Base-by-base conservation (phyloP, 2,329 filamentous ascomycete genomes). In the Leptographium procerum region DNA sequence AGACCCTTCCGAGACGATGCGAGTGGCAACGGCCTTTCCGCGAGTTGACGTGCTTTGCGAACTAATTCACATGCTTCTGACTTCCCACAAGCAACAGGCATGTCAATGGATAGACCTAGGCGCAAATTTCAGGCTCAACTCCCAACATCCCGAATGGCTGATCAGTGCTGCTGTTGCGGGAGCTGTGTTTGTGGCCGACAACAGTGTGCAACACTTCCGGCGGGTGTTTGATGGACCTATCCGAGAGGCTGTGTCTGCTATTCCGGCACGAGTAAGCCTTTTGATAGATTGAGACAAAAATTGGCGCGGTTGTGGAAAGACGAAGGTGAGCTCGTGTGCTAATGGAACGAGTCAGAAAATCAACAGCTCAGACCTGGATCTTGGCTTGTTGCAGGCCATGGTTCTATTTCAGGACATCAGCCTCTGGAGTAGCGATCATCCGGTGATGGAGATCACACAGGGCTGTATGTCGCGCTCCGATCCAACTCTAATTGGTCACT, bases 21-120 rank as follows among this genome's bases (percentile, higher is more conserved):
- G 73, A 57, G 78, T 82, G 33, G 80, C 77, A n/a, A 79, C 76
- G 1, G 84, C 83, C 0, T 87, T 87, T 62, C 83, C 83, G 0
- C 83, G 81, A 1, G 75, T 81, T 28, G 78, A 83, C 29, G 67
- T 82, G 2, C 72, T 87, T 61, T 83, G 86, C 63, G 80, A 76
- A 10, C 71, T 86, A 58, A 75, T 84, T 19, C 80, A 85, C 59
- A 77, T 81, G 60, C 86, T 81, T 61, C 69, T 86, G 29, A 78
- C 80, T 1, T 75, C 75, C 1, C 80, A 84, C 48, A 70, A 75
- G 33, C 77, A 81, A 52, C 75, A 82, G 61, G 74, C 83, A 0
- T 81, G 79, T 47, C 74, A 76, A 54, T 86, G 78, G 75, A 79
- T 87, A 59, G 83, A 87, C 67, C 76, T 82, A 52, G 77, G 80